Conservation (phyloP, 163 green algal species). For the Trebouxia gelatinosa region DNA sequence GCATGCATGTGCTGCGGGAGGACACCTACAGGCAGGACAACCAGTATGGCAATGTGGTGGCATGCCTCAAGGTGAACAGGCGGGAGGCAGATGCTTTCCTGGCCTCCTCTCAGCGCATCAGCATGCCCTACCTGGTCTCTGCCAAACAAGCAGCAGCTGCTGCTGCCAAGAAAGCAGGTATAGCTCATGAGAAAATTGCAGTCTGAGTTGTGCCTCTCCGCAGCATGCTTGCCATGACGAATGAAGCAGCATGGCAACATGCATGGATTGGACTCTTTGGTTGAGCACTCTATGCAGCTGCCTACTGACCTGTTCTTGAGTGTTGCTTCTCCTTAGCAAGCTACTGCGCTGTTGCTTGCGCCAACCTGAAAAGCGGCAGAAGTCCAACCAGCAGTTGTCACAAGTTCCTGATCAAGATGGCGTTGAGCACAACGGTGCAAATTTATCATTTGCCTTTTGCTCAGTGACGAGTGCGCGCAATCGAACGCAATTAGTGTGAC, state of each 20-base stretch:
- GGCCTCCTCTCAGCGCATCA: slow-evolving; percentile 18
- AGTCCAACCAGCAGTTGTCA: no score
- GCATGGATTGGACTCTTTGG: neutral
- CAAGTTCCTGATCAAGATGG: no score
- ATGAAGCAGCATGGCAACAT: neutral
- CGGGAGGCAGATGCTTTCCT: neutral
- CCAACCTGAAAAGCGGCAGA: no score
- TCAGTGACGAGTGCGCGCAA: no score
- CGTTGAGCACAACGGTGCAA: no score
- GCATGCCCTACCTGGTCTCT: slow-evolving; percentile 27
- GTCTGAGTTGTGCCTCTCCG: neutral
- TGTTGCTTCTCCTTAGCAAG: no score
- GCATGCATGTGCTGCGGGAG: slow-evolving; percentile 53
- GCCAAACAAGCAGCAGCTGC: neutral
- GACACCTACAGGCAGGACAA: slow-evolving; percentile 63
- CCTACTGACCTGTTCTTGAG: neutral
- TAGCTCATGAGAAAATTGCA: neutral
- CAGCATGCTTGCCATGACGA: neutral
- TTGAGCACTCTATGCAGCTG: neutral
- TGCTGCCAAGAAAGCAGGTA: neutral
- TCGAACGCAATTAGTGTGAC: no score
- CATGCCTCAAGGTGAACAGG: slow-evolving; percentile 14
- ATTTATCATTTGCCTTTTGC: no score
- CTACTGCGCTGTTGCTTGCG: no score
- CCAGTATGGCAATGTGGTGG: slow-evolving; percentile 46